A percentile compares a stretch with the other conserved stretches of the same genome.
phyloP scores from a whole-genome alignment of 371 early-diverging fungal species.

The Apophysomyces elegans region DNA sequence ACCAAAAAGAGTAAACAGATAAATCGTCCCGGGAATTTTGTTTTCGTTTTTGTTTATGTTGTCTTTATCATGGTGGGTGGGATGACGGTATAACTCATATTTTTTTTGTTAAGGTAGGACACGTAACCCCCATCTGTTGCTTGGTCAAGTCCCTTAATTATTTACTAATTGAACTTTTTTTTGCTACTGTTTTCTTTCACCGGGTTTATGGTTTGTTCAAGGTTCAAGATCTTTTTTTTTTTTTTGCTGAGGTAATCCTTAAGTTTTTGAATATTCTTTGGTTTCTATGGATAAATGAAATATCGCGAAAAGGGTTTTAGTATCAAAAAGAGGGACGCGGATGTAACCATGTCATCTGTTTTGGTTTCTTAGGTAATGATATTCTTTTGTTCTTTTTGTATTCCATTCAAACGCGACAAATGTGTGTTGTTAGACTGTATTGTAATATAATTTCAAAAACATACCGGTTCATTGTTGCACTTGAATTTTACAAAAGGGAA shows the following conservation, averaged over 20 bases:
- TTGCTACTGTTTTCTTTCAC: not conserved
- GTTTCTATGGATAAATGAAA: not conserved
- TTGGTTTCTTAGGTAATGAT: constrained; percentile 3
- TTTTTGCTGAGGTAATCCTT: constrained; percentile 5
- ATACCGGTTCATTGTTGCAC: constrained; percentile 9
- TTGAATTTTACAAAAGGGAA: constrained; percentile 4
- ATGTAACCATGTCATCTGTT: constrained; percentile 5
- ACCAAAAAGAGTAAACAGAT: no score
- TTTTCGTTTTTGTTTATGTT: no score
- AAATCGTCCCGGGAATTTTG: no score
- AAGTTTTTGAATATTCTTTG: not conserved
- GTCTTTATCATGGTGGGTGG: no score
- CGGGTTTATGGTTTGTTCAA: not conserved
- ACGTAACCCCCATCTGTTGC: no score
- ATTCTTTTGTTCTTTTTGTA: not conserved
- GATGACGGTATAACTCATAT: no score
- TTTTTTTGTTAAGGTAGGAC: no score
- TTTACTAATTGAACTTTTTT: not conserved
- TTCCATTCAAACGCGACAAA: constrained; percentile 2
- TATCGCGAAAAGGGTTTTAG: not conserved
- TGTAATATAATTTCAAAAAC: not conserved
- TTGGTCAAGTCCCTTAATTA: no score
- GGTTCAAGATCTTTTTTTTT: no score
- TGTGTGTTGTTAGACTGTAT: constrained; percentile 6
- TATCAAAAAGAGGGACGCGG: not conserved